Evolutionary conservation across 1,284 basidiomycete species (phyloP).

Genomic region (Fistulina hepatica): DNA sequence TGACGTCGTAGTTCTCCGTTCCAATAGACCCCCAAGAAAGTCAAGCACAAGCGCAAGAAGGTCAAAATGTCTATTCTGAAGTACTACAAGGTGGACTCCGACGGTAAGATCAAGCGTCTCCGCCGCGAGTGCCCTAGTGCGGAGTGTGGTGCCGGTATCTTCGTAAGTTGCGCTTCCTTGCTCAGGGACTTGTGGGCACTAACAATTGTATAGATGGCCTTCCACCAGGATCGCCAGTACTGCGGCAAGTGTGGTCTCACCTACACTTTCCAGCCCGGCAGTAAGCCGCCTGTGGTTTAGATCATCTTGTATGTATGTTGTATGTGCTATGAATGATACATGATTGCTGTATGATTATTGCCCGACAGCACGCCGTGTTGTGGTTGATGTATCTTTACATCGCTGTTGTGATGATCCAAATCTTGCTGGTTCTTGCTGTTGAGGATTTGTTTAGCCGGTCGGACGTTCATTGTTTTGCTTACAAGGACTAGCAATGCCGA

Average conservation of each 20-base stretch:
- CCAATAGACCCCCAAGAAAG: conserved; percentile 92
- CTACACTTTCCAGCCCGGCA: conserved; percentile 78
- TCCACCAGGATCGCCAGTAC: conserved; percentile 92
- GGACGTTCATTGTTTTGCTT: no score
- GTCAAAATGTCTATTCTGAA: conserved; percentile 99
- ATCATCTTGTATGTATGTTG: conserved; percentile 8
- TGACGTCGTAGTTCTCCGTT: conserved; percentile 3
- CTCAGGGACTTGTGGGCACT: conserved; percentile 1
- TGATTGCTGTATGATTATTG: background rate
- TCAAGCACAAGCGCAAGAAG: conserved; percentile 99
- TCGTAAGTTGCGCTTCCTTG: conserved; percentile 44
- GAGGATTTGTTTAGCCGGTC: no score
- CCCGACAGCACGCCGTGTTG: no score
- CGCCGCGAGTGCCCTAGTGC: conserved; percentile 90
- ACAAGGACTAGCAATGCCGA: no score
- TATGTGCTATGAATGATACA: conserved; percentile 4
- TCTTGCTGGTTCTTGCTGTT: no score
- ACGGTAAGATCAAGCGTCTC: conserved; percentile 99
- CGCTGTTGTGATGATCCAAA: no score
- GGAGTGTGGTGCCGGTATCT: conserved; percentile 92
- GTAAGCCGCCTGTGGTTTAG: conserved; percentile 61
- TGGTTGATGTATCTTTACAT: no score
- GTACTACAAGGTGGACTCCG: conserved; percentile 99
- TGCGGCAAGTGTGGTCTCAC: conserved; percentile 92
- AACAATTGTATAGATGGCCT: conserved; percentile 59